A percentile compares a stretch with the other conserved stretches of the same genome.
Conservation (phyloP, 2,329 filamentous ascomycete genomes). For the Dactylellina drechsleri region DNA sequence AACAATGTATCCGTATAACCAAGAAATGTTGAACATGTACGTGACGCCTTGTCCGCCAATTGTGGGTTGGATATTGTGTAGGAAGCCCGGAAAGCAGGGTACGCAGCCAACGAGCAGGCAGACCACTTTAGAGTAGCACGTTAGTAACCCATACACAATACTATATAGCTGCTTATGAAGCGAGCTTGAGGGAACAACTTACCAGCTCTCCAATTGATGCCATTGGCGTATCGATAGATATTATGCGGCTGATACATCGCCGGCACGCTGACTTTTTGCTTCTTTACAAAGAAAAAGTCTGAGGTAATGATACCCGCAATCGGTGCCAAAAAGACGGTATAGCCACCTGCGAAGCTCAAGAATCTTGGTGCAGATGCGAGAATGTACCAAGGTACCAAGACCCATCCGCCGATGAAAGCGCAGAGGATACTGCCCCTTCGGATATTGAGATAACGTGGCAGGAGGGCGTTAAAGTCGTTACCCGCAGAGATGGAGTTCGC, state of each 20-base stretch:
- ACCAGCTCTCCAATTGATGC: conserved; percentile 50
- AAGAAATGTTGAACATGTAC: conserved; percentile 50
- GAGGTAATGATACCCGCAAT: conserved; percentile 71
- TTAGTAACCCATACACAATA: not conserved
- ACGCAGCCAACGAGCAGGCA: conserved; percentile 48
- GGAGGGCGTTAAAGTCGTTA: conserved; percentile 69
- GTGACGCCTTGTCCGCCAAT: conserved; percentile 28
- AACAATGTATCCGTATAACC: conserved; percentile 48
- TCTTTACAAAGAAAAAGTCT: conserved; percentile 71
- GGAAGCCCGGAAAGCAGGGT: conserved; percentile 52
- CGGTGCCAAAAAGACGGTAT: conserved; percentile 73
- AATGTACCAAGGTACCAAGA: conserved; percentile 74
- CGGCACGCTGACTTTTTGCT: conserved; percentile 65
- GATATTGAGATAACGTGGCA: conserved; percentile 69
- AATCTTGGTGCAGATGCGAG: conserved; percentile 69
- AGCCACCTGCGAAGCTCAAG: conserved; percentile 73
- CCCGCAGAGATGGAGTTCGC: conserved; percentile 68
- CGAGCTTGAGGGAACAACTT: conserved; percentile 5
- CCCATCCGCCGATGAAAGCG: conserved; percentile 68
- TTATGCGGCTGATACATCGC: conserved; percentile 42
- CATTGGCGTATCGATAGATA: conserved; percentile 42
- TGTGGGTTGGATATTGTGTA: conserved; percentile 47
- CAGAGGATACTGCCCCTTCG: conserved; percentile 68
- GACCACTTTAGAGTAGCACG: conserved; percentile 10
- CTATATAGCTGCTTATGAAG: not conserved